A percentile compares a stretch with the other conserved stretches of the same genome.
These are phyloP conservation scores for Sphagnum magellanicum DNA, from an alignment of 228 moss, liverwort and hornwort genomes.

Conservation along the genomic window DNA sequence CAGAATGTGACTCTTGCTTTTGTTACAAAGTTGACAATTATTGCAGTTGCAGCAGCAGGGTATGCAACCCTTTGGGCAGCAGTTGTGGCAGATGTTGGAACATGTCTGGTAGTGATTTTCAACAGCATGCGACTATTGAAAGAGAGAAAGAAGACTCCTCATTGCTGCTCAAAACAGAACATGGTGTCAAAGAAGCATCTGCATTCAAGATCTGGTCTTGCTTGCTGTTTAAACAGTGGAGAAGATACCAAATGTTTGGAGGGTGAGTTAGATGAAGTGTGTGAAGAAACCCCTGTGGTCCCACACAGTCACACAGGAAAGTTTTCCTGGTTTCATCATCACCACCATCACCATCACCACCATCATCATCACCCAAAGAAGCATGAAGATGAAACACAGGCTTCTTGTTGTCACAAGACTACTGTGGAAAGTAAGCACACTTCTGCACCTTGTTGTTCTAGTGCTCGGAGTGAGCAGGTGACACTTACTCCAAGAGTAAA, in stretches of 20 bases:
- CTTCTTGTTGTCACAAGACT: conserved; percentile 22
- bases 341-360: conserved; percentile 11
- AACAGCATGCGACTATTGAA: conserved; percentile 89
- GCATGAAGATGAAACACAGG: conserved; percentile 36
- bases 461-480: conserved; percentile 45
- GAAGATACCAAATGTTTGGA: conserved; percentile 16
- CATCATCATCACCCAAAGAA: conserved; percentile 41
- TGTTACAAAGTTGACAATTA: conserved; percentile 70
- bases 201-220: neutral
- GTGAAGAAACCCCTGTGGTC: conserved; percentile 11
- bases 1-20: conserved; percentile 72
- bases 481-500: conserved; percentile 40
- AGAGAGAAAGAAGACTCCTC: conserved; percentile 20
- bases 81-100: conserved; percentile 84
- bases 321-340: conserved; percentile 33
- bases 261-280: conserved; percentile 5
- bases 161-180: conserved; percentile 4
- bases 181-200: neutral
- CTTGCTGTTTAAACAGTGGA: conserved; percentile 21
- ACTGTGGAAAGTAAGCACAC: conserved; percentile 16
- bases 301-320: conserved; percentile 17
- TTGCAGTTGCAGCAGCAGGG: conserved; percentile 71
- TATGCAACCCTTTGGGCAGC: conserved; percentile 88
- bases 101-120: conserved; percentile 72
- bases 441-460: conserved; percentile 40